A percentile compares a stretch with the other conserved stretches of the same genome.
Conservation (phyloP, 192 early-diverging fungal species). For the Geranomyces michiganensis region DNA sequence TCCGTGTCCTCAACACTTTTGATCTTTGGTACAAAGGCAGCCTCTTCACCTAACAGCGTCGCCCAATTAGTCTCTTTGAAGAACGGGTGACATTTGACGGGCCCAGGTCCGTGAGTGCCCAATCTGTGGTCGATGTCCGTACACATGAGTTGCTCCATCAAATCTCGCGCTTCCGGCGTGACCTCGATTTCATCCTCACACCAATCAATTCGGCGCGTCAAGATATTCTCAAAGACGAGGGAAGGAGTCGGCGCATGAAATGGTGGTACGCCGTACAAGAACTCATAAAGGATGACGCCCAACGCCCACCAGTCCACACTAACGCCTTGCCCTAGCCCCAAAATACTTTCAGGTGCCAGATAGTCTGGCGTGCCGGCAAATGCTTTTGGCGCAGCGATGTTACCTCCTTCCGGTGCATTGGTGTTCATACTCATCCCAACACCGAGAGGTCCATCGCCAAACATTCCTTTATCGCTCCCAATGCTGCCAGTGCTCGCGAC, state of each 20-base stretch:
- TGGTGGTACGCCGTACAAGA: constrained; percentile 79
- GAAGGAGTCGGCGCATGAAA: constrained; percentile 78
- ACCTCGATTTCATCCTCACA: constrained; percentile 70
- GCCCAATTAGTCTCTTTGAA: constrained; percentile 78
- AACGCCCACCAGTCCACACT: constrained; percentile 93
- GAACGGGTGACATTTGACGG: constrained; percentile 78
- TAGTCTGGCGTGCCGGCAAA: constrained; percentile 91
- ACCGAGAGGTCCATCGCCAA: not conserved
- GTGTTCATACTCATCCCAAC: not conserved
- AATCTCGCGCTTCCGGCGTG: constrained; percentile 71
- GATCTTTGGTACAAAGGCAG: constrained; percentile 81
- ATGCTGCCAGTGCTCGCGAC: constrained; percentile 21
- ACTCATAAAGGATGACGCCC: constrained; percentile 88
- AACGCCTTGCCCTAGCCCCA: constrained; percentile 79
- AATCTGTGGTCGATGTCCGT: constrained; percentile 64
- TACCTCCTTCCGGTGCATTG: not conserved
- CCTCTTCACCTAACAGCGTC: constrained; percentile 57
- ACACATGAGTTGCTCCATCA: constrained; percentile 79
- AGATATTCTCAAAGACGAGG: constrained; percentile 83
- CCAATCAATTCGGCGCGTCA: constrained; percentile 76
- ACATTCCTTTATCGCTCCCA: constrained; percentile 12
- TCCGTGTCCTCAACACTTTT: constrained; percentile 81
- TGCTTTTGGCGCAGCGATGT: constrained; percentile 42
- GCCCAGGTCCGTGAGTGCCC: constrained; percentile 71
- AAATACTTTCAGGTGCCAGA: constrained; percentile 82